Conservation (phyloP, 2,329 filamentous ascomycete genomes). For the Aphanoascus verrucosus region DNA sequence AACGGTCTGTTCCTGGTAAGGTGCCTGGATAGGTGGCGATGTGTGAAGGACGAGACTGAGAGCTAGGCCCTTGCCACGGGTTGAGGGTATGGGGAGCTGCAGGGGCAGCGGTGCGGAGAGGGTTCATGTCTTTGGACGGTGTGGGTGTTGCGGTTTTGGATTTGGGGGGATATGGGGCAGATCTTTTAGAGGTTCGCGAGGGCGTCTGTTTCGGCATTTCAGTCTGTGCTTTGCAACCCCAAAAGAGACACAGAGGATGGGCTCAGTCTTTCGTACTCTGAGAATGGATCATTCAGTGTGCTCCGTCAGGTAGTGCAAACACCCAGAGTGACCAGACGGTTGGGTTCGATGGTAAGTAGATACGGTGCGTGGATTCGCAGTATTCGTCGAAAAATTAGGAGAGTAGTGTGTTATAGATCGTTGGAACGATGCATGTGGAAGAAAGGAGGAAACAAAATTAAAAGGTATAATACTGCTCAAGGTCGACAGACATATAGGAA, state of each 20-base stretch:
- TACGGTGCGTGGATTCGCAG: background rate
- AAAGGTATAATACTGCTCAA: background rate
- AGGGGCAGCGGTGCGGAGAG: conserved; percentile 6
- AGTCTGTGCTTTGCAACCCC: conserved; percentile 11
- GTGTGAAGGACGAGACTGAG: conserved; percentile 5
- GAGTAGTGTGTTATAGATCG: background rate
- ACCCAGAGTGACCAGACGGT: background rate
- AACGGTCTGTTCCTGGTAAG: conserved; percentile 4
- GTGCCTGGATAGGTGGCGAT: conserved; percentile 15
- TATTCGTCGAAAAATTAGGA: background rate
- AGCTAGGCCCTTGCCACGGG: conserved; percentile 10
- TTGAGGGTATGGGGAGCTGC: conserved; percentile 5
- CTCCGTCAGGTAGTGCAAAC: background rate
- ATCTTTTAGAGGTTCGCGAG: conserved; percentile 12
- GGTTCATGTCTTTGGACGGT: conserved; percentile 13
- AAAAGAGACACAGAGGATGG: conserved; percentile 9
- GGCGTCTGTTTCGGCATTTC: conserved; percentile 19
- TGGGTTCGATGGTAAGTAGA: background rate
- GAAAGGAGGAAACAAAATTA: background rate
- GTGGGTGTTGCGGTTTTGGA: conserved; percentile 1
- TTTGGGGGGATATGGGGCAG: conserved; percentile 14
- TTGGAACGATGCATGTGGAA: background rate
- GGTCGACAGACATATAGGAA: background rate
- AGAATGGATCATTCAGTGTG: conserved; percentile 6
- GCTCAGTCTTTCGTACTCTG: conserved; percentile 6